These are phyloP conservation scores for Aquilaria agallochum DNA, from an alignment of 441 rosid genomes.

Conservation along the genomic window DNA sequence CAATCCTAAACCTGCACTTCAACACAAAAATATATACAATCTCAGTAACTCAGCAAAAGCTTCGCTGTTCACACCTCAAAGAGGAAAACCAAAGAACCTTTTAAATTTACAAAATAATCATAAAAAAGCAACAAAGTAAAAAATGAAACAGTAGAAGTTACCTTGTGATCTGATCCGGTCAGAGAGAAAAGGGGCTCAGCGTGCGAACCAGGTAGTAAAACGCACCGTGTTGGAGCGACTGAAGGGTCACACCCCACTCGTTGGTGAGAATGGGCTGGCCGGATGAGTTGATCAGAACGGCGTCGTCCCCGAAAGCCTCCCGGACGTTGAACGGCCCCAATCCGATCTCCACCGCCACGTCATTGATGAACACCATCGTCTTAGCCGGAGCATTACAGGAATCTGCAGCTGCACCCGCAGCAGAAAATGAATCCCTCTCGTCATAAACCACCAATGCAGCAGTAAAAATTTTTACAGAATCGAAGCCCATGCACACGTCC, in stretches of 20 bases:
- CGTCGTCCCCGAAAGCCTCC: conserved; percentile 87
- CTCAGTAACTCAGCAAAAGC: conserved; percentile 9
- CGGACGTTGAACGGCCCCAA: conserved; percentile 72
- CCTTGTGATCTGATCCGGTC: neutral
- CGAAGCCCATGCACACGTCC: conserved; percentile 49
- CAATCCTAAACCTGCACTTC: conserved; percentile 57
- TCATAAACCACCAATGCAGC: conserved; percentile 13
- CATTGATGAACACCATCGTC: conserved; percentile 79
- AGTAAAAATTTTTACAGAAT: conserved; percentile 19
- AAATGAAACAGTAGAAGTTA: neutral
- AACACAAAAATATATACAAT: conserved; percentile 6
- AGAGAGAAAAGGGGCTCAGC: conserved; percentile 1
- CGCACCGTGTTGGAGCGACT: conserved; percentile 79
- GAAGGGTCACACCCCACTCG: conserved; percentile 80
- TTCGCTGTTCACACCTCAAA: conserved; percentile 17
- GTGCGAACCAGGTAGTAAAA: conserved; percentile 68
- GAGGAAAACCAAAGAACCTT: neutral
- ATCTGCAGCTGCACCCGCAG: conserved; percentile 20
- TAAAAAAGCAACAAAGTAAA: neutral
- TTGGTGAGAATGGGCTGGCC: conserved; percentile 82
- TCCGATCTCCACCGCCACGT: conserved; percentile 68
- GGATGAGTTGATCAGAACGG: conserved; percentile 57
- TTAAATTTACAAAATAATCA: neutral
- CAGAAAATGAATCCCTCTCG: conserved; percentile 11
- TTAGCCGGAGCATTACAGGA: conserved; percentile 20